Base-by-base conservation (phyloP, 2,329 filamentous ascomycete genomes). In the Talaromyces sp. region DNA sequence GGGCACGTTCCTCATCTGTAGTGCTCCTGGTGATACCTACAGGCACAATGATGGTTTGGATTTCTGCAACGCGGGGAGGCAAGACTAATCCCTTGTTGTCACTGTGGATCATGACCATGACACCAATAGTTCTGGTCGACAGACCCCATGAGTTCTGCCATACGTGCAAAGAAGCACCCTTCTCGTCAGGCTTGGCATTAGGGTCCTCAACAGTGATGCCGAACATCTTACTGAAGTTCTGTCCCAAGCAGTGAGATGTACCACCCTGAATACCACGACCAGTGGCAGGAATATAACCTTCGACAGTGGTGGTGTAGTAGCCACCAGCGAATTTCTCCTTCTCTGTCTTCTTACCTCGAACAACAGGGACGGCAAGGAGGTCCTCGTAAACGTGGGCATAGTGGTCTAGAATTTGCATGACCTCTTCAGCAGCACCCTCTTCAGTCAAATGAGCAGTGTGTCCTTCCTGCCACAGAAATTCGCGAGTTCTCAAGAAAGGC, bases 71-170 rank as follows among this genome's bases (percentile, higher is more conserved):
- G 64, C 93, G 87, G 47, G 95, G 95, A 75, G 95, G 95, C 61
- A 98, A 88, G 68, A 98, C 93, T 19, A 99, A 85, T 69, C 95
- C 95, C 80, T 94, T 94, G 82, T 99, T 90, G 76, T 99, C 95
- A 73, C 93, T 90, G 81, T 99, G 95, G 67, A 96, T 93, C 88
- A 99, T 95, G 74, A 97, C 91, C 94, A 98, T 98, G 77, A 98
- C 93, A 82, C 95, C 96, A 70, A 99, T 96, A 65, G 94, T 92
- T 76, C 95, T 92, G 63, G 95, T 99, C 1, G 94, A 98, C 67
- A 99, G 87, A 80, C 95, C 95, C 95, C 95, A 99, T 14, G 93
- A 97, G 84, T 99, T 99, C 79, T 99, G 95, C 93, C 94, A 98
- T 65, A 98, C 93, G 75, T 94, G 83, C 64, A 97, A 82, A 73